A percentile compares a stretch with the other conserved stretches of the same genome.
Conservation (phyloP, 2,329 filamentous ascomycete genomes). For the Exophiala sideris region DNA sequence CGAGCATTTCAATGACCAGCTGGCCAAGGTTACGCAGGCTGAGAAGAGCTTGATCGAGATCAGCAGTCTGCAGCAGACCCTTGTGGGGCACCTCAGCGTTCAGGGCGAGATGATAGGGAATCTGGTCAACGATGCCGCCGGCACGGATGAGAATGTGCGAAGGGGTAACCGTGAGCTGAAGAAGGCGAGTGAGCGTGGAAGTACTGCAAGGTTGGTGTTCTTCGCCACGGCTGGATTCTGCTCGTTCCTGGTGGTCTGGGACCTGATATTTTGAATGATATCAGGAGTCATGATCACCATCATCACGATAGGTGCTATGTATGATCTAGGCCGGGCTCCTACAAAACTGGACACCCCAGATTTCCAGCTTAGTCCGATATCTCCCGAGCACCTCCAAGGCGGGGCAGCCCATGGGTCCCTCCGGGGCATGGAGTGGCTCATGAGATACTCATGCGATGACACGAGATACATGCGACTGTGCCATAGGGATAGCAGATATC, state of each 20-base stretch:
- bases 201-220: slow-evolving; percentile 73
- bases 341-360: too few relatives aligned
- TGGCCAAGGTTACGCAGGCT: slow-evolving; percentile 90
- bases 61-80: slow-evolving; percentile 81
- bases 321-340: too few relatives aligned
- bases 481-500: too few relatives aligned
- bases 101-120: slow-evolving; percentile 89
- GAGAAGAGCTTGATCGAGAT: slow-evolving; percentile 92
- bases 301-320: neutral
- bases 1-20: slow-evolving; percentile 86
- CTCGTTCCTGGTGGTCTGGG: slow-evolving; percentile 72
- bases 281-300: neutral
- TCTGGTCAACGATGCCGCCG: slow-evolving; percentile 76
- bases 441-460: too few relatives aligned
- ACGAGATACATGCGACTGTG: too few relatives aligned
- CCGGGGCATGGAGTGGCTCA: too few relatives aligned
- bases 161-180: slow-evolving; percentile 89
- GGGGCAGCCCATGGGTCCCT: neutral
- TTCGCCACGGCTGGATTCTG: slow-evolving; percentile 75
- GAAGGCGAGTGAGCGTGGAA: slow-evolving; percentile 69
- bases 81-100: slow-evolving; percentile 78
- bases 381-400: too few relatives aligned
- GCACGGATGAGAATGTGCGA: slow-evolving; percentile 80
- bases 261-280: slow-evolving; percentile 58
- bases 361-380: too few relatives aligned